Base-by-base conservation (phyloP, 768 basidiomycete species). In the Rhodotorula graminis region DNA sequence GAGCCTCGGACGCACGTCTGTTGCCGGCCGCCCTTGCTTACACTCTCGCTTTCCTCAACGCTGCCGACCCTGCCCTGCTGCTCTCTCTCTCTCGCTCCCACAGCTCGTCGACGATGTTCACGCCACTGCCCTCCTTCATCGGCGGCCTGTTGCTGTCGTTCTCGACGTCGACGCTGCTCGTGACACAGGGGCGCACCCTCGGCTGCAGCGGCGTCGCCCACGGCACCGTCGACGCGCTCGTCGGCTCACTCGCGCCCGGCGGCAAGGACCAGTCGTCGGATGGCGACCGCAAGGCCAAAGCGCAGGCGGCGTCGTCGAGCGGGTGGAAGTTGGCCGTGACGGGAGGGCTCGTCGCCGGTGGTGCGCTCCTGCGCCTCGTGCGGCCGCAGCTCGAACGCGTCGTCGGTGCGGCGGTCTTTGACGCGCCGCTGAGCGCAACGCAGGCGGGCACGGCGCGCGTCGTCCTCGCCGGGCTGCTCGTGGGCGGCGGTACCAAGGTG, bases 401-500 rank as follows among this genome's bases (percentile, higher is more conserved):
- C 25, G 25, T 67, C 37, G 66, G 69, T 0, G 63, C 61, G 1
- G 2, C 58, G 1, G 25, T 74, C 50, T 64, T 81, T 14, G 74
- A 64, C 7, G 77, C 52, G 1, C n/a, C 50, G 7, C 2, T n/a
- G 40, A 16, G 77, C 14, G 56, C 79, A 23, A 23, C 79, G 0
- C 53, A 61, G 1, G 78, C 70, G 0, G 59, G 64, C 3, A 75
- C 80, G 1, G n/a, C 66, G 18, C 44, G 79, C 9, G 73, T 65
- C 2, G 9, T 57, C 0, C 10, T 73, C 7, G 80, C 80, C 0
- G 82, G 82, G 1, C 40, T 77, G 0, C 56, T 80, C 14, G 81
- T 82, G 2, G 82, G 82, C 3, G 61, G 80, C 0, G 82, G 82
- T 1, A 81, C 79, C 27, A 80, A 78, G 70, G 82, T 82, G 73